Conservation (phyloP, 352 stramenopile species). For the Globisporangium lucens region DNA sequence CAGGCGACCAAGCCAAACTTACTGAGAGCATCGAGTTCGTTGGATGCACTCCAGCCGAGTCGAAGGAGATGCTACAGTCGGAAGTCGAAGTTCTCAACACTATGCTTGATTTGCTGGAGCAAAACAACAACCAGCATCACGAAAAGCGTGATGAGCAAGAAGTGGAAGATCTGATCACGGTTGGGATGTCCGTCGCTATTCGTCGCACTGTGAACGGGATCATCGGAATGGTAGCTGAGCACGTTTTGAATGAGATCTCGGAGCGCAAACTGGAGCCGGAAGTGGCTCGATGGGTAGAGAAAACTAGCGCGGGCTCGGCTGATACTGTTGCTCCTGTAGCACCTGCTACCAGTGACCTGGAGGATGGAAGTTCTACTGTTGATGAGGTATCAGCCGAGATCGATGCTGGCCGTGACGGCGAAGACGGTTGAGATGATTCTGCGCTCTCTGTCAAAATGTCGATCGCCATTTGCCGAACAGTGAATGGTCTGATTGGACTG, state of each 20-base stretch:
- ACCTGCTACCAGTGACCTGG: neutral
- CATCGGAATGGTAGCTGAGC: constrained; percentile 20
- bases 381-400: neutral
- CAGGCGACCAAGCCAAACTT: neutral
- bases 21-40: neutral
- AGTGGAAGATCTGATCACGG: constrained; percentile 19
- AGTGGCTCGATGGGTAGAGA: constrained; percentile 5
- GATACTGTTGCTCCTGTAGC: neutral
- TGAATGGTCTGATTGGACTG: constrained; percentile 39
- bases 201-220: constrained; percentile 29
- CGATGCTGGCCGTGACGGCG: neutral
- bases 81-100: neutral
- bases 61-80: neutral
- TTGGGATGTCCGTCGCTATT: constrained; percentile 28
- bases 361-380: neutral
- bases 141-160: neutral
- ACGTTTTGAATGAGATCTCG: constrained; percentile 20
- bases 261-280: constrained; percentile 12
- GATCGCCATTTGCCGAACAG: constrained; percentile 30
- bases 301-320: neutral
- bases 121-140: neutral
- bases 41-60: neutral
- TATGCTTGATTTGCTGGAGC: neutral
- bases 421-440: neutral
- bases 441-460: constrained; percentile 37